Conservation (phyloP, 2,329 filamentous ascomycete genomes). For the Trichoderma afroharzianum region DNA sequence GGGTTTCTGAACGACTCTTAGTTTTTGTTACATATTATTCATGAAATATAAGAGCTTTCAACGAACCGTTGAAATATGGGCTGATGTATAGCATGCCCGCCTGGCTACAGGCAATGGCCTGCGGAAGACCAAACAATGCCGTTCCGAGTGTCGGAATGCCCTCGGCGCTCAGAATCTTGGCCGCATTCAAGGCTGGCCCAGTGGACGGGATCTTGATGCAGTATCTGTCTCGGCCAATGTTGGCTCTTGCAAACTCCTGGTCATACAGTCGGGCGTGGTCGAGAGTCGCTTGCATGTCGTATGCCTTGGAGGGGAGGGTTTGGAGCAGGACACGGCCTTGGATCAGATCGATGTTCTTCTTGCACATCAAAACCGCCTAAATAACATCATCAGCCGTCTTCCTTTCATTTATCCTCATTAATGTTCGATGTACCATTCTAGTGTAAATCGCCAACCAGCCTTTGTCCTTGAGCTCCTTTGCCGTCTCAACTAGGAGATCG, state of each 20-base stretch:
- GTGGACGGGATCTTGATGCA: conserved; percentile 52
- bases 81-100: conserved; percentile 46
- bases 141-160: conserved; percentile 48
- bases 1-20: conserved; percentile 33
- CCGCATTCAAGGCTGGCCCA: conserved; percentile 42
- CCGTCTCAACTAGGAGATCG: conserved; percentile 39
- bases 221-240: conserved; percentile 43
- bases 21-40: not conserved
- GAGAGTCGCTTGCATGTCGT: conserved; percentile 42
- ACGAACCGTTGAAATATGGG: conserved; percentile 45
- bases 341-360: conserved; percentile 32
- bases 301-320: conserved; percentile 44
- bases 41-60: conserved; percentile 7
- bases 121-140: conserved; percentile 43
- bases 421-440: conserved; percentile 33
- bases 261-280: conserved; percentile 46
- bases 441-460: conserved; percentile 49
- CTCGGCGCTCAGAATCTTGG: conserved; percentile 39
- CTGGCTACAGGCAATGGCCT: conserved; percentile 48
- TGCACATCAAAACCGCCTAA: conserved; percentile 40
- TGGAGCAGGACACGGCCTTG: conserved; percentile 49
- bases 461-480: conserved; percentile 41
- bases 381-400: not conserved
- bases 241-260: conserved; percentile 41
- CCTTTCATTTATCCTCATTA: not conserved